phyloP scores from a whole-genome alignment of 495 filamentous ascomycete genomes.

The Pyrenula aspistea region DNA sequence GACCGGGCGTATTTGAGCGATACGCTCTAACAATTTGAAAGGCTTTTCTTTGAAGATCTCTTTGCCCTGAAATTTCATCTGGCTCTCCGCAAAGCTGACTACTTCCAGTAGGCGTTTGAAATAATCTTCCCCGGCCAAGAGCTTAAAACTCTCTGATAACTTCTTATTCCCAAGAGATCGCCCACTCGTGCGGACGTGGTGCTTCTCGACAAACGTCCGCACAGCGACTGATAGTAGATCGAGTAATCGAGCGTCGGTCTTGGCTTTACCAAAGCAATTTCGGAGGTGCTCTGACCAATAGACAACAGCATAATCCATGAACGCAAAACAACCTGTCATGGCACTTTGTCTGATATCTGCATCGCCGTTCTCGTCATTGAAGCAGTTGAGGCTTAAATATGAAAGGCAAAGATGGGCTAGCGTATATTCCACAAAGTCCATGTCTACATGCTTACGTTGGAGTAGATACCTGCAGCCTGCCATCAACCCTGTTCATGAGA shows the following conservation, averaged over 20 bases:
- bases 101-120: too few species aligned
- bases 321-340: neutral
- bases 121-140: too few species aligned
- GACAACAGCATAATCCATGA: neutral
- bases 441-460: slow-evolving; percentile 20
- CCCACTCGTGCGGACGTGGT: neutral
- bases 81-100: too few species aligned
- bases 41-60: slow-evolving; percentile 10
- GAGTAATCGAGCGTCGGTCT: neutral
- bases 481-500: slow-evolving; percentile 4
- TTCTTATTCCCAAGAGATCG: too few species aligned
- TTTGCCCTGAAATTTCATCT: slow-evolving; percentile 11
- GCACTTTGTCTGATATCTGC: slow-evolving; percentile 5
- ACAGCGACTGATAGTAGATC: neutral
- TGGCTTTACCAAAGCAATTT: neutral
- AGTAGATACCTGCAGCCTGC: slow-evolving; percentile 13
- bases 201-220: neutral
- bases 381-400: slow-evolving; percentile 10
- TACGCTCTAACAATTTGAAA: slow-evolving; percentile 2
- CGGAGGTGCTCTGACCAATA: neutral
- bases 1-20: slow-evolving; percentile 3
- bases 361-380: too few species aligned
- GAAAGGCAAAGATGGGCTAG: slow-evolving; percentile 17
- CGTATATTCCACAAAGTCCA: slow-evolving; percentile 23
- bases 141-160: too few species aligned